Conservation (phyloP, 345 rosid genomes). For the Barbarea vulgaris region DNA sequence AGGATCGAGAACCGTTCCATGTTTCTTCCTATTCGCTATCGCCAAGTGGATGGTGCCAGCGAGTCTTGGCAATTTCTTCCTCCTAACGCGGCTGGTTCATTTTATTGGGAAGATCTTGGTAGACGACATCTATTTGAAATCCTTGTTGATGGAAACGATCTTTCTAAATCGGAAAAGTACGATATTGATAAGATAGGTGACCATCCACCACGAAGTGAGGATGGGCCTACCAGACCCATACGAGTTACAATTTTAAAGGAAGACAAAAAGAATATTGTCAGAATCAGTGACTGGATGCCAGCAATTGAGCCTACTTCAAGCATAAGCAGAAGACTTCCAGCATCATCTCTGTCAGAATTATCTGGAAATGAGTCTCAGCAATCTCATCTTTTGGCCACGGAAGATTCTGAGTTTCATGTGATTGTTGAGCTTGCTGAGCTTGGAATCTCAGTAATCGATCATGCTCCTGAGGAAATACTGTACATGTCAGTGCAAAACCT, state of each 20-base stretch:
- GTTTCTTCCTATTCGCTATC: slow-evolving; percentile 79
- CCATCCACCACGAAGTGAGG: slow-evolving; percentile 63
- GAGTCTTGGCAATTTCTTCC: slow-evolving; percentile 91
- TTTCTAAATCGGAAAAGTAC: slow-evolving; percentile 57
- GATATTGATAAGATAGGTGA: slow-evolving; percentile 86
- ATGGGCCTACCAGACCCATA: slow-evolving; percentile 69
- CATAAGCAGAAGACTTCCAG: slow-evolving; percentile 41
- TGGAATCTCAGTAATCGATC: slow-evolving; percentile 87
- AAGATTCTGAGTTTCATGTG: slow-evolving; percentile 84
- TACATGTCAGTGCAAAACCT: slow-evolving; percentile 87
- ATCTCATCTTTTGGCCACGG: slow-evolving; percentile 44
- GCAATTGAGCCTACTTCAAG: slow-evolving; percentile 63
- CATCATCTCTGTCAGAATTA: slow-evolving; percentile 47
- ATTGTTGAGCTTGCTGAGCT: slow-evolving; percentile 89
- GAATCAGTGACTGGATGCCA: slow-evolving; percentile 95
- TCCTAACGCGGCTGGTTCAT: slow-evolving; percentile 88
- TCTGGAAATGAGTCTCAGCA: slow-evolving; percentile 54
- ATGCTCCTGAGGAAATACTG: slow-evolving; percentile 93
- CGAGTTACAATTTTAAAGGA: slow-evolving; percentile 80
- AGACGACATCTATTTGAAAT: slow-evolving; percentile 69
- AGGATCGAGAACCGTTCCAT: slow-evolving; percentile 95
- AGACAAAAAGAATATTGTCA: slow-evolving; percentile 75
- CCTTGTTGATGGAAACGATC: slow-evolving; percentile 72
- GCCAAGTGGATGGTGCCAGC: slow-evolving; percentile 72
- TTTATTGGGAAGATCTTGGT: slow-evolving; percentile 97